phyloP scores from a whole-genome alignment of 331 rosid genomes.

The Quercus tomentella region DNA sequence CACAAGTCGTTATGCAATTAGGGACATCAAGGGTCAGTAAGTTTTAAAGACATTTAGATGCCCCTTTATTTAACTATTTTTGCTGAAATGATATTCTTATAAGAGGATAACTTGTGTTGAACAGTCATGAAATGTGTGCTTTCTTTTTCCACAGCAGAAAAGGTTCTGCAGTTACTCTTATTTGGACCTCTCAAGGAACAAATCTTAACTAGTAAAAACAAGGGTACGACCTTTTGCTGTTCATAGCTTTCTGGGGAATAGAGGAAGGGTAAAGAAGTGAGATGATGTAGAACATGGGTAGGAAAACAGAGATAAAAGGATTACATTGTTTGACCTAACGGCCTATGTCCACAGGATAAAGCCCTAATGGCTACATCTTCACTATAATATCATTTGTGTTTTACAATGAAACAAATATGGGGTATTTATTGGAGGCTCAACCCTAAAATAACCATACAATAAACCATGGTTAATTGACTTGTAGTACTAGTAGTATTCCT shows the following conservation, averaged over 20 bases:
- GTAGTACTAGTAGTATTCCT: too few relatives aligned
- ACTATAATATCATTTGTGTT: too few relatives aligned
- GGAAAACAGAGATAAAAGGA: too few relatives aligned
- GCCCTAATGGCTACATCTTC: too few relatives aligned
- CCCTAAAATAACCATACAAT: too few relatives aligned
- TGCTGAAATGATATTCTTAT: background rate
- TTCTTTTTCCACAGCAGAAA: background rate
- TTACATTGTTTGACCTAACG: too few relatives aligned
- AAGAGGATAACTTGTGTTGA: conserved; percentile 11
- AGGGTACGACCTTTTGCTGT: background rate
- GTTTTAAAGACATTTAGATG: too few relatives aligned
- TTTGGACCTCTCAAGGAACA: conserved; percentile 6
- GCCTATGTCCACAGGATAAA: too few relatives aligned
- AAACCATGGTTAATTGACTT: too few relatives aligned
- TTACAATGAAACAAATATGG: too few relatives aligned
- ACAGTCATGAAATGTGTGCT: conserved; percentile 1
- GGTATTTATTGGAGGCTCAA: too few relatives aligned
- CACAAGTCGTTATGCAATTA: background rate
- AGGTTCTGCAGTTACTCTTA: conserved; percentile 6
- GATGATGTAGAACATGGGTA: background rate
- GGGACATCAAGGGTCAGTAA: background rate
- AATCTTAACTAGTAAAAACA: background rate
- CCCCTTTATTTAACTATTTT: background rate
- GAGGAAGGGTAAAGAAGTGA: background rate
- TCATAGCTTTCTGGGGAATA: background rate